Conservation (phyloP, 140 eudicot species). For the Ambrosia hybrid region DNA sequence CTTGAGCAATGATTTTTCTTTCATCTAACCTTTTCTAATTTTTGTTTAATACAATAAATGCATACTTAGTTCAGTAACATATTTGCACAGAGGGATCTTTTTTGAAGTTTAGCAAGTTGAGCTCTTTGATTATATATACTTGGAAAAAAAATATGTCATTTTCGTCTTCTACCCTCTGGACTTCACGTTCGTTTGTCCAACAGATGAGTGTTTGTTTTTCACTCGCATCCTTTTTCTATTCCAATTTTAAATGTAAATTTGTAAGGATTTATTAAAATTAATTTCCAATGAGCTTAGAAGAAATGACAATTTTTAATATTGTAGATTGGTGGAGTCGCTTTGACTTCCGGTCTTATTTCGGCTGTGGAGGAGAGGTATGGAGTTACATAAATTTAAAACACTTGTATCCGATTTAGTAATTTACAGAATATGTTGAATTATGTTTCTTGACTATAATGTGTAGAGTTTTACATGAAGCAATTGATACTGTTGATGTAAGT, state of each 20-base stretch:
- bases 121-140: too few species aligned
- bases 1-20: too few species aligned
- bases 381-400: conserved; percentile 3
- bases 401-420: neutral
- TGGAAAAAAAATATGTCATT: too few species aligned
- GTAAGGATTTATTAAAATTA: neutral
- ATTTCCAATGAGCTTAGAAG: conserved; percentile 6
- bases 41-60: too few species aligned
- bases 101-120: too few species aligned
- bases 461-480: conserved; percentile 92
- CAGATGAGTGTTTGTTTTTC: too few species aligned
- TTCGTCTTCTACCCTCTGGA: too few species aligned
- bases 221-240: too few species aligned
- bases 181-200: too few species aligned
- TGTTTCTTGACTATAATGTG: conserved; percentile 20
- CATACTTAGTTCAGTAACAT: too few species aligned
- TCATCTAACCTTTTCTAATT: too few species aligned
- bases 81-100: too few species aligned
- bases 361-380: conserved; percentile 89
- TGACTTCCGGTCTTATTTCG: conserved; percentile 74
- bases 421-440: neutral
- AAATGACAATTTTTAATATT: conserved; percentile 30
- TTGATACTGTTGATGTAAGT: conserved; percentile 90
- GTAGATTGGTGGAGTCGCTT: conserved; percentile 89
- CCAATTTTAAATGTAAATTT: conserved; percentile 6